Percentiles rank a stretch among this genome's conserved stretches.
phyloP scores from a whole-genome alignment of 768 basidiomycete genomes.

The Crassisporium funariophilum region DNA sequence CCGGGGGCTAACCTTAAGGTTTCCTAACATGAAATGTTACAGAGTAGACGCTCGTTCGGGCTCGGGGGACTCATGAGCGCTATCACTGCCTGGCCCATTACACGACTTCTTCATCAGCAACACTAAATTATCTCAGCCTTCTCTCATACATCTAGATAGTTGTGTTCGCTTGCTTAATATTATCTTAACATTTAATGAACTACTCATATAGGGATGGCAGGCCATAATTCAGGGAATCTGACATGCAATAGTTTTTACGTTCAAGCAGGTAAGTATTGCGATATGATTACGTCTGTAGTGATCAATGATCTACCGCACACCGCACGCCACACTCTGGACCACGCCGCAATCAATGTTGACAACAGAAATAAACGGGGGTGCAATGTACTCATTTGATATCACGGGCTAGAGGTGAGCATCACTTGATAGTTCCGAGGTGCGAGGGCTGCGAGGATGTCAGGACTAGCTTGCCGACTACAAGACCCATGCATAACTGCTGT shows the following conservation, averaged over 20 bases:
- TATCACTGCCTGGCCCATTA: constrained; percentile 9
- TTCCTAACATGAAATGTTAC: constrained; percentile 60
- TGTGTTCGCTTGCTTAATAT: constrained; percentile 9
- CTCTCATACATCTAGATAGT: too few relatives aligned
- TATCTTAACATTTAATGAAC: constrained; percentile 4
- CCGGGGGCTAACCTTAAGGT: constrained; percentile 61
- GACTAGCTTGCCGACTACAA: constrained; percentile 4
- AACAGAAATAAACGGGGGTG: neutral
- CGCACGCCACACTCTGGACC: too few relatives aligned
- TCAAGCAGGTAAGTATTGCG: too few relatives aligned
- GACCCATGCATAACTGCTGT: neutral
- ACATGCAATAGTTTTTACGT: too few relatives aligned
- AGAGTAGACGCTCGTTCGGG: constrained; percentile 44
- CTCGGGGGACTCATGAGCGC: constrained; percentile 41
- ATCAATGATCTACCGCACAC: too few relatives aligned
- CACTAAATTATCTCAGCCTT: too few relatives aligned
- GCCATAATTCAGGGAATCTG: too few relatives aligned
- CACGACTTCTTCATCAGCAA: too few relatives aligned
- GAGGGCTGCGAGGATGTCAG: constrained; percentile 11
- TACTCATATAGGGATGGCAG: too few relatives aligned
- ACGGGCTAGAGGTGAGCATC: constrained; percentile 6
- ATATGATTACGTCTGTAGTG: too few relatives aligned
- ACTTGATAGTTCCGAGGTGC: constrained; percentile 11
- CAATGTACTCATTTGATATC: neutral
- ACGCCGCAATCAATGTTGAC: too few relatives aligned